Evolutionary conservation across 2,329 filamentous ascomycete genomes (phyloP).

Genomic region (Pleoardoris graminearum): DNA sequence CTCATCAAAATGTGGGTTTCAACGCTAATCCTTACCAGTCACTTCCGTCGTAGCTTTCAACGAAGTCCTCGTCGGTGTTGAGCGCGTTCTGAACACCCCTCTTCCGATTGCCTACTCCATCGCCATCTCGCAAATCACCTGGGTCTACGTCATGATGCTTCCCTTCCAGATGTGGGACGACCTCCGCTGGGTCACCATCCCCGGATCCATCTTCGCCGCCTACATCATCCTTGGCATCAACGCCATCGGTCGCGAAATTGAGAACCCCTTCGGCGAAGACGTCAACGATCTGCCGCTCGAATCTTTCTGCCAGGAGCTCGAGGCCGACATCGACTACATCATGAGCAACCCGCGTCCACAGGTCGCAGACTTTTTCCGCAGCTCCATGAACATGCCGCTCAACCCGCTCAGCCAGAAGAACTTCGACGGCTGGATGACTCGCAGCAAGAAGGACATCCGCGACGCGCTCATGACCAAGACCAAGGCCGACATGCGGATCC

Average conservation of each 20-base stretch:
- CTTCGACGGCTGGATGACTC: conserved; percentile 43
- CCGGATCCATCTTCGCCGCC: conserved; percentile 70
- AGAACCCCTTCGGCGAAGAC: conserved; percentile 82
- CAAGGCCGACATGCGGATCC: conserved; percentile 39
- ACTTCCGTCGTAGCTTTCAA: conserved; percentile 67
- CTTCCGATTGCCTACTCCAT: conserved; percentile 83
- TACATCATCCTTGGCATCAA: conserved; percentile 84
- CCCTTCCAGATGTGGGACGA: conserved; percentile 74
- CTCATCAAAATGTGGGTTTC: conserved; percentile 34
- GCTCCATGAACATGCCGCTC: conserved; percentile 57
- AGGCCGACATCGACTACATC: conserved; percentile 74
- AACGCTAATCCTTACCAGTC: conserved; percentile 45
- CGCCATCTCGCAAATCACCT: conserved; percentile 82
- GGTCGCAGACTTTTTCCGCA: conserved; percentile 56
- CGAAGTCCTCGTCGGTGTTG: conserved; percentile 71
- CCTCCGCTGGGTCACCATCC: conserved; percentile 76
- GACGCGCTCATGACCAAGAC: conserved; percentile 51
- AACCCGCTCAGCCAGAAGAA: conserved; percentile 57
- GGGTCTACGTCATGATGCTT: conserved; percentile 78
- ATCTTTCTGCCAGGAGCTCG: conserved; percentile 73
- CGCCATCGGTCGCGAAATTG: conserved; percentile 77
- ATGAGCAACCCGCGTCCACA: conserved; percentile 60
- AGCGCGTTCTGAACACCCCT: conserved; percentile 80
- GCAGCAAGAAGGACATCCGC: conserved; percentile 48
- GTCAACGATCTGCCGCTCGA: conserved; percentile 72